Base-by-base conservation (phyloP, 1,139 yeast species). In the Cylindricascospora bacillispora region DNA sequence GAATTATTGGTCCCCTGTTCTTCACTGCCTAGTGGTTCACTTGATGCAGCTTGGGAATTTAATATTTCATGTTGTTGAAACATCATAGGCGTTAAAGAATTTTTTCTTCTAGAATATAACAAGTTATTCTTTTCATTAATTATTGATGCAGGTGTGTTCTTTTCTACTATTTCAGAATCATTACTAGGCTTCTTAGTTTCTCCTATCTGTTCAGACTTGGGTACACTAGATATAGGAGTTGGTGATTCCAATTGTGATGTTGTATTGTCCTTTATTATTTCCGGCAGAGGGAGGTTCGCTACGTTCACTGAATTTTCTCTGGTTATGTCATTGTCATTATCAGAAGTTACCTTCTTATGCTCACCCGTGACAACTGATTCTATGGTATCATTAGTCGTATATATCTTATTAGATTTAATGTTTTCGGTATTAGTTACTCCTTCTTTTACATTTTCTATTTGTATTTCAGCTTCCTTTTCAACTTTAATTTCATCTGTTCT, bases 51-150 rank as follows among this genome's bases (percentile, higher is more conserved):
- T 9, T 28, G 26, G 24, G 27, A 30, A 22, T 18, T 27, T 24
- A 33, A 25, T 22, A 37, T 28, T 30, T 42, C 43, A 20, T 38
- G 40, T 11, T 41, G 43, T 22, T 45, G 51, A 24, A 45, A 47
- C 37, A 41, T 41, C 27, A 49, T 41, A 3, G 56, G 54, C 13
- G 49, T 45, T 20, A 49, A 32, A 2, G 54, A 49, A 27, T 48
- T 44, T 25, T 49, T 41, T 29, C 52, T 41, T 15, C 37, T 36
- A 5, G 38, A 30, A 25, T 40, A 34, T 13, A 36, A 30, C 6
- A 38, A 28, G 25, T 26, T 41, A 25, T 42, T 45, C 21, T 43
- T 44, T 23, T 41, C 49, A 22, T 41, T 38, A 15, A 49, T 43
- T 6, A 40, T 41, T 4, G 47, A 43, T 12, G 51, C 37, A 15